Evolutionary conservation across 331 rosid genomes (phyloP).

Genomic region (Stylosanthes scabra): DNA sequence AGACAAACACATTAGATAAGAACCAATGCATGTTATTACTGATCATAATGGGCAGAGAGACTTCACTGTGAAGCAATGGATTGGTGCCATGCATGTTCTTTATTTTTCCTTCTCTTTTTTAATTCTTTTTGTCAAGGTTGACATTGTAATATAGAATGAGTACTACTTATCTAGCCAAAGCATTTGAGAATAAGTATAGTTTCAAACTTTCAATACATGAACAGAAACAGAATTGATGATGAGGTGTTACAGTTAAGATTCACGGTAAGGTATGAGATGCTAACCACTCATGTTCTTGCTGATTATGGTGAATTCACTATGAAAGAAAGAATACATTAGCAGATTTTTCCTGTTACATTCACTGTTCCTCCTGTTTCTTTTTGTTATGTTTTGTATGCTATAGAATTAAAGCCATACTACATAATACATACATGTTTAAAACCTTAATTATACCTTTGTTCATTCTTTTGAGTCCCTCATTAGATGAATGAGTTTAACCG

Average conservation of each 20-base stretch:
- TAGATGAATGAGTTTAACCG: too few species aligned
- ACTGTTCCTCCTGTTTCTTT: neutral
- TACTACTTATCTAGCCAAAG: neutral
- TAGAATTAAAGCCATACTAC: neutral
- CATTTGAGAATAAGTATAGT: too few species aligned
- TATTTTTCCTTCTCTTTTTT: too few species aligned
- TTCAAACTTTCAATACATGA: neutral
- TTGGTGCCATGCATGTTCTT: too few species aligned
- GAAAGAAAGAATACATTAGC: constrained; percentile 26
- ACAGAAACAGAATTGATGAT: constrained; percentile 16
- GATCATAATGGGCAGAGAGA: neutral
- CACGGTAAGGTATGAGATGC: constrained; percentile 23
- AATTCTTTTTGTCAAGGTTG: too few species aligned
- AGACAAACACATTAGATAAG: constrained; percentile 1
- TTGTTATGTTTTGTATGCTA: neutral
- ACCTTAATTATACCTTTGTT: neutral
- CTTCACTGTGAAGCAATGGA: neutral
- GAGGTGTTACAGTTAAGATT: constrained; percentile 31
- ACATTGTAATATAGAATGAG: neutral
- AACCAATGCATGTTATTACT: neutral
- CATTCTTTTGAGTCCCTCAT: neutral
- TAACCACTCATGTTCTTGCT: constrained; percentile 32
- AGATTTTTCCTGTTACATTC: constrained; percentile 1
- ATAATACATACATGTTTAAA: constrained; percentile 1
- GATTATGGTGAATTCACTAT: constrained; percentile 29